Percentiles rank a stretch among this genome's conserved stretches.
phyloP scores from a whole-genome alignment of 352 stramenopile genomes.

The Globisporangium middletonii region DNA sequence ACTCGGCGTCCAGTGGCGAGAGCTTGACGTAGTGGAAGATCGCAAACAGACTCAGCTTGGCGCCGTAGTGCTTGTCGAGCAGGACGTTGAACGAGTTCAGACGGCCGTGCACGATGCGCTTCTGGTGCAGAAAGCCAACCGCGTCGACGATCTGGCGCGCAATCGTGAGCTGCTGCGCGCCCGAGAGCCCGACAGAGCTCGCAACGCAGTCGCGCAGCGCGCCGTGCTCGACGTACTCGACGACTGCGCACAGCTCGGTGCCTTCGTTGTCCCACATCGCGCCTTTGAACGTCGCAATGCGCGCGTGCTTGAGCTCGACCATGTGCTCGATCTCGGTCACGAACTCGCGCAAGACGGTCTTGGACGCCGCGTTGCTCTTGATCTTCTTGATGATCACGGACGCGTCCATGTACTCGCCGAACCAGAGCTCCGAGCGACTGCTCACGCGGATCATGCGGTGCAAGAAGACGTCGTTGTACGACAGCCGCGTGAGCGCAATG shows the following conservation, averaged over 20 bases:
- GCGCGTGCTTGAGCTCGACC: slow-evolving; percentile 54
- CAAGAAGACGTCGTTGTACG: slow-evolving; percentile 68
- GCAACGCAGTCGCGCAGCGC: slow-evolving; percentile 57
- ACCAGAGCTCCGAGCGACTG: slow-evolving; percentile 66
- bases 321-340: slow-evolving; percentile 81
- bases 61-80: slow-evolving; percentile 53
- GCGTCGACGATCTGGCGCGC: slow-evolving; percentile 64
- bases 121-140: slow-evolving; percentile 56
- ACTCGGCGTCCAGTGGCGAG: slow-evolving; percentile 61
- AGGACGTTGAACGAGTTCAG: slow-evolving; percentile 77
- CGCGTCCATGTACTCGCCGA: slow-evolving; percentile 61
- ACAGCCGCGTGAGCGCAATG: slow-evolving; percentile 56
- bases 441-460: slow-evolving; percentile 71
- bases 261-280: slow-evolving; percentile 70
- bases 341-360: slow-evolving; percentile 60
- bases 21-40: slow-evolving; percentile 77
- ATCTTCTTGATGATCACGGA: slow-evolving; percentile 78
- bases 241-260: slow-evolving; percentile 64
- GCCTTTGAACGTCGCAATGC: slow-evolving; percentile 63
- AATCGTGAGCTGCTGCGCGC: slow-evolving; percentile 65
- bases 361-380: slow-evolving; percentile 64
- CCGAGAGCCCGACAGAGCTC: slow-evolving; percentile 28
- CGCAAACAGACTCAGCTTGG: slow-evolving; percentile 73
- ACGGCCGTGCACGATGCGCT: slow-evolving; percentile 69
- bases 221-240: slow-evolving; percentile 61